These are phyloP conservation scores for Penicillium palitans DNA, from an alignment of 2,329 filamentous ascomycete species.

Conservation along the genomic window DNA sequence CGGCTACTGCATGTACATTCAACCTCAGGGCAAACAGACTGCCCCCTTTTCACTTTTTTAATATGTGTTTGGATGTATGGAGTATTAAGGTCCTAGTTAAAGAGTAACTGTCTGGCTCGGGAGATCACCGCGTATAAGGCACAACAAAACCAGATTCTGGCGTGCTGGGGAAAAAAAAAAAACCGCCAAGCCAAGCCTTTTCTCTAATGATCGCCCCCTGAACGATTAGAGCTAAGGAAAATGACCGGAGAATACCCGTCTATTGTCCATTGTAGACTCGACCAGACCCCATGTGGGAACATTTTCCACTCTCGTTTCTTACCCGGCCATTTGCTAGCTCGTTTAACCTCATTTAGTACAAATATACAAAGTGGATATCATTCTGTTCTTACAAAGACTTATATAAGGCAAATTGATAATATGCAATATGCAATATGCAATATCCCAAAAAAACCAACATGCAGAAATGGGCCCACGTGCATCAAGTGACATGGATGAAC, in stretches of 20 bases:
- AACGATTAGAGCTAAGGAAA: neutral
- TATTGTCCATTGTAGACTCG: neutral
- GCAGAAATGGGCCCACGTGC: constrained; percentile 13
- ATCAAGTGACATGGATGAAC: constrained; percentile 6
- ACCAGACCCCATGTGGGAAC: constrained; percentile 2
- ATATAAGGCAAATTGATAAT: no score
- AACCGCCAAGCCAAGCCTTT: neutral
- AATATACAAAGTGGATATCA: neutral
- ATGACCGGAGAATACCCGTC: constrained; percentile 6
- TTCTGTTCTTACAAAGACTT: neutral
- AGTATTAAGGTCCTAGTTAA: neutral
- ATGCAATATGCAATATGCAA: neutral
- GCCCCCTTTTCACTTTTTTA: neutral
- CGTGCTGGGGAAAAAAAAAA: neutral
- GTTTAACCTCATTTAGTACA: neutral
- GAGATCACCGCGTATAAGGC: neutral
- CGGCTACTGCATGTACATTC: neutral
- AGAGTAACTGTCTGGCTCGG: neutral
- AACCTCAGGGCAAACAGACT: no score
- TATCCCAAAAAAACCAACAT: neutral
- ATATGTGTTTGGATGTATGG: neutral
- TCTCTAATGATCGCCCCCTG: neutral
- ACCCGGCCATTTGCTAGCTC: neutral
- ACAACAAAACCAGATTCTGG: neutral
- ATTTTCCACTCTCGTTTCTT: neutral